Conservation (phyloP, 805 yeast genomes). For the Suhomyces kilbournensis region DNA sequence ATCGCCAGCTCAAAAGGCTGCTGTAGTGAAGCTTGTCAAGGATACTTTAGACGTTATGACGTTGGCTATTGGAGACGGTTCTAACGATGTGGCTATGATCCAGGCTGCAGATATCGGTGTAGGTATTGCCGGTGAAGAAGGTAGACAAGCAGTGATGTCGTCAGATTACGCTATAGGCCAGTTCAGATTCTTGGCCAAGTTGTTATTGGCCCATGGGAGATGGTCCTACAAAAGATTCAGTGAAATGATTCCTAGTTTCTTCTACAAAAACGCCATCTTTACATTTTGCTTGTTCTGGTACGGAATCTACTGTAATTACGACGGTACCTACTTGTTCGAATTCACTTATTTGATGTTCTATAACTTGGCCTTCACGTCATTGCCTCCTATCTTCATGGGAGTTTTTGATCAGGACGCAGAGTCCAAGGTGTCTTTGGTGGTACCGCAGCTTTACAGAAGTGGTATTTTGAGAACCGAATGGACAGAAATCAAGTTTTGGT, state of each 20-base stretch:
- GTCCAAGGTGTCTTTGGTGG: conserved; percentile 59
- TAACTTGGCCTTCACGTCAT: conserved; percentile 76
- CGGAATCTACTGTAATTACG: conserved; percentile 65
- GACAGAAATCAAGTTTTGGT: conserved; percentile 56
- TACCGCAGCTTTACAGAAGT: conserved; percentile 66
- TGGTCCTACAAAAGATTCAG: conserved; percentile 76
- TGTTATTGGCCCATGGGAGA: conserved; percentile 76
- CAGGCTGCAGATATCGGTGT: conserved; percentile 84
- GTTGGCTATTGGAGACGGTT: conserved; percentile 81
- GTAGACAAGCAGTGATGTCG: conserved; percentile 84
- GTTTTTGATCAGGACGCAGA: conserved; percentile 74
- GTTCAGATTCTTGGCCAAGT: conserved; percentile 62
- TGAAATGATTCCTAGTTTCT: conserved; percentile 76
- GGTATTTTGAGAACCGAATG: conserved; percentile 67
- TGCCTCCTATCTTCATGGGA: conserved; percentile 73
- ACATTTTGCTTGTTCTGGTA: conserved; percentile 76
- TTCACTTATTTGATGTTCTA: conserved; percentile 76
- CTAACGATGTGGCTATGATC: conserved; percentile 86
- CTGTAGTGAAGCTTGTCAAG: conserved; percentile 66
- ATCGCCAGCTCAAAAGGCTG: conserved; percentile 80
- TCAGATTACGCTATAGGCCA: conserved; percentile 83
- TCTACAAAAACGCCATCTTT: conserved; percentile 73
- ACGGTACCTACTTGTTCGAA: conserved; percentile 74
- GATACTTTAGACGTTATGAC: conserved; percentile 67
- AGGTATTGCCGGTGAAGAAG: conserved; percentile 86